Conservation (phyloP, 805 yeast genomes). For the Ogataea trehalophila region DNA sequence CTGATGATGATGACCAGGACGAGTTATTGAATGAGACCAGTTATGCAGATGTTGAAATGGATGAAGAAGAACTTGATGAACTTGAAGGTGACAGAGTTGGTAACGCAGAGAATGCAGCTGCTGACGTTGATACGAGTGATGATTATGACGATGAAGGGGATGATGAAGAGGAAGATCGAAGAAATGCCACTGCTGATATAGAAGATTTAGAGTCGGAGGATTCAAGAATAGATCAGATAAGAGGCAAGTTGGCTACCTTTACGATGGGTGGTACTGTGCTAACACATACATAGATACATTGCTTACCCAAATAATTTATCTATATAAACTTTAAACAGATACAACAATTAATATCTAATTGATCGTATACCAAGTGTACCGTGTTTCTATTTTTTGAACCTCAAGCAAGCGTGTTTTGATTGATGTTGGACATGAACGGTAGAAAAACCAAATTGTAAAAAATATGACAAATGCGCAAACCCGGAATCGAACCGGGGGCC, state of each 20-base stretch:
- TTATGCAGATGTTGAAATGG: slow-evolving; percentile 10
- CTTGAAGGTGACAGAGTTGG: slow-evolving; percentile 10
- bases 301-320: too few species aligned
- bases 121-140: slow-evolving; percentile 6
- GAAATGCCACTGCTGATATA: not conserved
- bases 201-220: too few species aligned
- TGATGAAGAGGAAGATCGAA: slow-evolving; percentile 13
- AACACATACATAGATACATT: too few species aligned
- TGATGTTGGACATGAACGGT: too few species aligned
- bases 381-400: too few species aligned
- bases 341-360: too few species aligned
- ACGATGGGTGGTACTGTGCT: too few species aligned
- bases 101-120: slow-evolving; percentile 11
- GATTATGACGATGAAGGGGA: slow-evolving; percentile 5
- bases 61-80: slow-evolving; percentile 10
- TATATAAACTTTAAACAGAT: too few species aligned
- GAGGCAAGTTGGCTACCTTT: too few species aligned
- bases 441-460: slow-evolving; percentile 4
- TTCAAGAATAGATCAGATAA: too few species aligned
- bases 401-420: too few species aligned
- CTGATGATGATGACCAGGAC: slow-evolving; percentile 2
- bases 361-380: too few species aligned
- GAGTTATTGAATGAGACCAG: slow-evolving; percentile 10
- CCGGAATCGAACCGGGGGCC: slow-evolving; percentile 29
- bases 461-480: slow-evolving; percentile 20